A percentile compares a stretch with the other conserved stretches of the same genome.
Evolutionary conservation across 78 protist species (phyloP).

Genomic region (slime mould (Dictyostelium discoideum)): DNA sequence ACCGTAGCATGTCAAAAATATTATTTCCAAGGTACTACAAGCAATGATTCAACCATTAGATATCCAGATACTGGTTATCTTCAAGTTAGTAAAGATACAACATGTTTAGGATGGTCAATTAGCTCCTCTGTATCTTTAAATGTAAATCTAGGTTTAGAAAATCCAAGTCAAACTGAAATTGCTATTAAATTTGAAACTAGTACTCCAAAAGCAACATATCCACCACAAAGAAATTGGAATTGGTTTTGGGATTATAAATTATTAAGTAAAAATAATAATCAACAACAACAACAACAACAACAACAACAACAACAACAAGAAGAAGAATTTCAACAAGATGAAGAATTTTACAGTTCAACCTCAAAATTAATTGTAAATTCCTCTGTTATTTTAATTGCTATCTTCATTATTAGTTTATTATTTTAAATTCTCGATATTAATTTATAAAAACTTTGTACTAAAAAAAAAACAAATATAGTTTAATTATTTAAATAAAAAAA

Average conservation of each 20-base stretch:
- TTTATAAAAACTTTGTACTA: not conserved
- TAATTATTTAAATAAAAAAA: not conserved
- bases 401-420: not conserved
- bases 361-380: not conserved
- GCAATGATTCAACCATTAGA: not conserved
- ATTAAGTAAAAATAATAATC: not conserved
- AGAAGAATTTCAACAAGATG: not conserved
- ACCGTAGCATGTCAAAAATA: conserved; percentile 1
- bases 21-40: not conserved
- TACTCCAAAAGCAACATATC: not conserved
- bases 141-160: not conserved
- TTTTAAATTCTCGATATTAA: not conserved
- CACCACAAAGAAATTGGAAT: not conserved
- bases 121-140: not conserved
- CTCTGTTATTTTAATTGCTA: not conserved
- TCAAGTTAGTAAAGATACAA: not conserved
- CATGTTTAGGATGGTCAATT: not conserved
- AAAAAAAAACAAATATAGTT: too few relatives aligned
- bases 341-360: not conserved
- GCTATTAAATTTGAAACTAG: not conserved
- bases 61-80: conserved; percentile 57
- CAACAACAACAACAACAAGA: not conserved
- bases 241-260: not conserved
- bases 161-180: not conserved
- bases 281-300: too few relatives aligned